phyloP scores from a whole-genome alignment of 257 asterid genomes.

The Salvia rosmarinus region DNA sequence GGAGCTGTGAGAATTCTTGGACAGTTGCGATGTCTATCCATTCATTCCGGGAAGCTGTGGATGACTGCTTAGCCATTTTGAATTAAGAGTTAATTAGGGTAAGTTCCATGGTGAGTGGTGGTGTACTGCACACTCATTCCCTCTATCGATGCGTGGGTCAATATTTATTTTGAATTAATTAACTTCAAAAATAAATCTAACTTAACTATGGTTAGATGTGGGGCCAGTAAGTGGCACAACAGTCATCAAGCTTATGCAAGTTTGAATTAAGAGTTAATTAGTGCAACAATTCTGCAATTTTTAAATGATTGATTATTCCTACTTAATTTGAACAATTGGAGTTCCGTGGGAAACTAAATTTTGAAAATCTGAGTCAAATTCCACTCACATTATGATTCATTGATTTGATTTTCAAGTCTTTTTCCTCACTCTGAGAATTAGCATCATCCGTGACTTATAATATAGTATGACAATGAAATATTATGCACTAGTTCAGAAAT shows the following conservation, averaged over 20 bases:
- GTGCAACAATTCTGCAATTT: background rate
- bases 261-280: no score
- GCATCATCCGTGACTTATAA: no score
- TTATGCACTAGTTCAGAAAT: background rate
- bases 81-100: background rate
- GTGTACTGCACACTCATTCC: no score
- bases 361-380: background rate
- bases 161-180: no score
- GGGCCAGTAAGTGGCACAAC: no score
- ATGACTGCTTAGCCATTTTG: background rate
- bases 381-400: background rate
- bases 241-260: no score
- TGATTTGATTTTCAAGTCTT: background rate
- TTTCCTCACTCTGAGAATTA: background rate
- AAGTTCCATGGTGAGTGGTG: no score
- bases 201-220: no score
- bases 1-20: background rate
- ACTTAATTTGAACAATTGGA: background rate
- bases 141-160: no score
- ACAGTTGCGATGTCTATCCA: background rate
- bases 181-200: no score
- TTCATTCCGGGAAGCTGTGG: background rate
- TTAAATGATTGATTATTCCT: background rate
- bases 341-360: no score
- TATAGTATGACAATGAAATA: no score